Evolutionary conservation across 345 rosid genomes (phyloP).

Genomic region (Pelargonium nanum): DNA sequence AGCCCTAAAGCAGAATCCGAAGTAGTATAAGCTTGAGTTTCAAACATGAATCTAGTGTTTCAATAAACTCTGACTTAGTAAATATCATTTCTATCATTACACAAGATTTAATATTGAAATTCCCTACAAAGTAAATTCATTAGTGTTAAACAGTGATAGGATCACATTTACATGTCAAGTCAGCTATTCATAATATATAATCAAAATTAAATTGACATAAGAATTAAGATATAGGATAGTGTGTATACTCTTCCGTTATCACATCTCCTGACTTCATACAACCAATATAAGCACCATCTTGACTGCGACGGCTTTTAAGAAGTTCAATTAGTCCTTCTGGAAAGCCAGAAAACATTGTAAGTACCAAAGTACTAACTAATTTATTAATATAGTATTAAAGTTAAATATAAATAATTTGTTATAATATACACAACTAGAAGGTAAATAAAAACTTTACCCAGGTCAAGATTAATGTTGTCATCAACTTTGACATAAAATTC

Average conservation of each 20-base stretch:
- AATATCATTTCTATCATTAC: background rate
- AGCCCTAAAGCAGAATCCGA: background rate
- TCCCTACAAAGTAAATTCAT: background rate
- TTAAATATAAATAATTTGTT: no score
- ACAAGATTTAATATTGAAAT: background rate
- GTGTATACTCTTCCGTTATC: slow-evolving; percentile 52
- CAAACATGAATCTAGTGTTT: background rate
- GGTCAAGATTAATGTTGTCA: slow-evolving; percentile 66
- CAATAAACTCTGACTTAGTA: background rate
- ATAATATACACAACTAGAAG: background rate
- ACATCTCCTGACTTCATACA: slow-evolving; percentile 99
- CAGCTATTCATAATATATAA: background rate
- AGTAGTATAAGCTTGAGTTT: background rate
- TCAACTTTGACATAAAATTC: slow-evolving; percentile 85
- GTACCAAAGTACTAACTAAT: background rate
- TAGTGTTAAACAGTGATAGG: background rate
- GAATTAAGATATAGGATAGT: slow-evolving; percentile 9
- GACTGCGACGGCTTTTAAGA: slow-evolving; percentile 57
- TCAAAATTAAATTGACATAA: background rate
- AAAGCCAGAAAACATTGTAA: slow-evolving; percentile 12
- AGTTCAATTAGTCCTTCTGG: slow-evolving; percentile 75
- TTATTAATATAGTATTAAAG: background rate
- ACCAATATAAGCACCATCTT: slow-evolving; percentile 73
- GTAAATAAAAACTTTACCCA: slow-evolving; percentile 38
- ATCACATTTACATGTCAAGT: background rate